A percentile compares a stretch with the other conserved stretches of the same genome.
Conservation (phyloP, 2,329 filamentous ascomycete genomes). For the Colletotrichum sp. region DNA sequence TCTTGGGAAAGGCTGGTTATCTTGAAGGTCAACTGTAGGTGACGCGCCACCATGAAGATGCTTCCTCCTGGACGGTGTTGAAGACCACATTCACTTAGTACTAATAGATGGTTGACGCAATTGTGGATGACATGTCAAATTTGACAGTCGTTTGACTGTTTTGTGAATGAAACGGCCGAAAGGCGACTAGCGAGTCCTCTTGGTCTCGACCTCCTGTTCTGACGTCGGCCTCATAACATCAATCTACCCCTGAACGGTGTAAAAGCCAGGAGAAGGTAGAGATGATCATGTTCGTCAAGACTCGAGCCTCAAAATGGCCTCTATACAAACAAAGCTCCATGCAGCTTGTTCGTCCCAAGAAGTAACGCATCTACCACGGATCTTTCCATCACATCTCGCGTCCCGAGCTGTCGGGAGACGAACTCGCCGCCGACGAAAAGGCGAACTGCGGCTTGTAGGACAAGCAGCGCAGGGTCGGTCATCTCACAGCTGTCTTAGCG, state of each 20-base stretch:
- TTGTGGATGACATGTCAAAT: neutral
- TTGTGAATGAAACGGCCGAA: neutral
- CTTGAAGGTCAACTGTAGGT: neutral
- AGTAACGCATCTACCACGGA: neutral
- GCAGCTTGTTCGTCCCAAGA: neutral
- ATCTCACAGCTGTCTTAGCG: neutral
- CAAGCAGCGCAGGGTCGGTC: fast-evolving
- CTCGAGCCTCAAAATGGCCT: neutral
- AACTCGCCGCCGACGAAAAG: neutral
- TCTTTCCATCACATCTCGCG: neutral
- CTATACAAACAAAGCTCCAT: neutral
- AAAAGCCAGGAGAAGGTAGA: neutral
- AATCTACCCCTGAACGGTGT: fast-evolving
- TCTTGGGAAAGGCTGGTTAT: neutral
- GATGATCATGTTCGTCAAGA: neutral
- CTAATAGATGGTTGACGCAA: no score
- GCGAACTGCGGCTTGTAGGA: neutral
- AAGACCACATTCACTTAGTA: no score
- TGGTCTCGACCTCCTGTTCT: fast-evolving
- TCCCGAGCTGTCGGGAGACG: neutral
- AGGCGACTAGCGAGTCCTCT: neutral
- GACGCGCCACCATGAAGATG: neutral
- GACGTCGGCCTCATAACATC: neutral
- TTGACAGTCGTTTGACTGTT: neutral
- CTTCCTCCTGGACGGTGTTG: neutral